Percentiles rank a stretch among this genome's conserved stretches.
These are phyloP conservation scores for Secale cereale DNA, from an alignment of 176 grass and related monocot genomes.

Conservation along the genomic window DNA sequence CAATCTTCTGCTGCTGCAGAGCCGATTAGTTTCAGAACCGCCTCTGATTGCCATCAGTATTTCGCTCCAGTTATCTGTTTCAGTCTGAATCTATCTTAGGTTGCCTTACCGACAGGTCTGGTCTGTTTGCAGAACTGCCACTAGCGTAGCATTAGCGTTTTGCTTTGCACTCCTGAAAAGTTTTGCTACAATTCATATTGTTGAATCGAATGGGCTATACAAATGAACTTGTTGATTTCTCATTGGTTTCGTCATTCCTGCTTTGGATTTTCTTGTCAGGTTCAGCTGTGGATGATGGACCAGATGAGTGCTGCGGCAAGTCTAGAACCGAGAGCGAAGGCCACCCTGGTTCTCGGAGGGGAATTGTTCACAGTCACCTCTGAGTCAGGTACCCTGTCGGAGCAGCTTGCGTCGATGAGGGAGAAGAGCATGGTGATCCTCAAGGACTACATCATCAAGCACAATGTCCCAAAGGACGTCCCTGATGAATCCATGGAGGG, in stretches of 20 bases:
- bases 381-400: constrained; percentile 44
- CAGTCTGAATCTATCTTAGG: too few species aligned
- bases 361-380: constrained; percentile 54
- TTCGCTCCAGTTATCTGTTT: too few species aligned
- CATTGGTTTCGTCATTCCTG: not conserved
- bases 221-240: not conserved
- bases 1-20: too few species aligned
- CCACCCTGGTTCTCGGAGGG: constrained; percentile 44
- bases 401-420: constrained; percentile 66
- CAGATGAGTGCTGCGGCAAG: not conserved
- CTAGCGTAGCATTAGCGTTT: not conserved
- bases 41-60: not conserved
- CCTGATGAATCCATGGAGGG: constrained; percentile 70
- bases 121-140: too few species aligned
- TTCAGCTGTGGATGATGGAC: constrained; percentile 28
- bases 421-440: constrained; percentile 83
- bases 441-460: constrained; percentile 67
- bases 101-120: too few species aligned
- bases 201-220: not conserved
- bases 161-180: not conserved
- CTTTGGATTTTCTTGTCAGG: not conserved
- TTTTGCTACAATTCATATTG: not conserved
- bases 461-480: constrained; percentile 63
- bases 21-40: not conserved
- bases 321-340: constrained; percentile 42